These are phyloP conservation scores for Lasiodiplodia sp. DNA, from an alignment of 2,329 filamentous ascomycete genomes.

Conservation along the genomic window DNA sequence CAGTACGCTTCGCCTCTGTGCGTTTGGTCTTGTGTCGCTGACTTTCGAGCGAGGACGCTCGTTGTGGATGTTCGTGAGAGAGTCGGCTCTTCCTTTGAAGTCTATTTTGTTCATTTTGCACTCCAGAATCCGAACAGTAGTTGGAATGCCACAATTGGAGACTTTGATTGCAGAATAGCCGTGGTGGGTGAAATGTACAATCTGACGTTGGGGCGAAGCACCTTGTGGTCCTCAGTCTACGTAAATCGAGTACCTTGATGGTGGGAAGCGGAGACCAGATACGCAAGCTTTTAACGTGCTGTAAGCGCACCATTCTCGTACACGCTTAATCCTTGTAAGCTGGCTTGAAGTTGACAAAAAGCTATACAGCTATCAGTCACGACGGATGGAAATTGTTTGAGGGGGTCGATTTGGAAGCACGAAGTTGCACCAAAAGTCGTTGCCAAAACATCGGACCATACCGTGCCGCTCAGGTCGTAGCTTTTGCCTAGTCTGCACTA, in stretches of 20 bases:
- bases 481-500: no score
- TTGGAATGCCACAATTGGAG: background rate
- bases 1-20: constrained; percentile 4
- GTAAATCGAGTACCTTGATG: constrained; percentile 28
- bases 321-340: background rate
- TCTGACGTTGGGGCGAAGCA: constrained; percentile 2
- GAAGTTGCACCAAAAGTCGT: background rate
- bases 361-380: background rate
- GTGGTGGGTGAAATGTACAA: background rate
- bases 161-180: background rate
- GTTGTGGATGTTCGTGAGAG: background rate
- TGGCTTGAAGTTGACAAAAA: background rate
- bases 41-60: background rate
- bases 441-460: background rate
- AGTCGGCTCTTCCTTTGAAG: background rate
- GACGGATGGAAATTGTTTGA: background rate
- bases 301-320: background rate
- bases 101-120: background rate
- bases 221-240: constrained; percentile 25
- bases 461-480: background rate
- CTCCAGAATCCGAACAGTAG: background rate
- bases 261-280: background rate
- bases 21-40: background rate
- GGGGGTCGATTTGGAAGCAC: background rate
- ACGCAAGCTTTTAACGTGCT: background rate